phyloP scores from a whole-genome alignment of 2,329 filamentous ascomycete species.

The Lachnellula cervina region DNA sequence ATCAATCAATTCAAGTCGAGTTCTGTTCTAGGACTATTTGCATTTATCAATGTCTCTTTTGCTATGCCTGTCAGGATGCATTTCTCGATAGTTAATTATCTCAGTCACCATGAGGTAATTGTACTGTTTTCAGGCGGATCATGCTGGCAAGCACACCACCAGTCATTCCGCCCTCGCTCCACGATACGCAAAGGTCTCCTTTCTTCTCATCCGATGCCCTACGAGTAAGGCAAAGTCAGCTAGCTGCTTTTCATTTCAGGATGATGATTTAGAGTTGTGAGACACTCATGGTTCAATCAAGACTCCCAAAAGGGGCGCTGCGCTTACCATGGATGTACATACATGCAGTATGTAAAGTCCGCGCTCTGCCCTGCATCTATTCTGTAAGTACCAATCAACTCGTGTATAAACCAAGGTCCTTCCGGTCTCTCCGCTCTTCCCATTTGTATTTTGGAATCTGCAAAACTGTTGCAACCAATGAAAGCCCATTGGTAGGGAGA shows the following conservation, averaged over 20 bases:
- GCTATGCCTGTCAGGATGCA: too few species aligned
- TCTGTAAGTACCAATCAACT: not conserved
- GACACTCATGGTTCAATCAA: too few species aligned
- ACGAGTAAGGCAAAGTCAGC: too few species aligned
- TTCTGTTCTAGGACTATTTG: too few species aligned
- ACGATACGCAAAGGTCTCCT: slow-evolving; percentile 19
- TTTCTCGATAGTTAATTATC: too few species aligned
- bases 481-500: slow-evolving; percentile 13
- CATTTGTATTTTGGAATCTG: slow-evolving; percentile 15
- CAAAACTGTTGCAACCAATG: slow-evolving; percentile 14
- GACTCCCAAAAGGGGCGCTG: too few species aligned
- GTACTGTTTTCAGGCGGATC: slow-evolving; percentile 7
- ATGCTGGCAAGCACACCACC: slow-evolving; percentile 18
- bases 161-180: slow-evolving; percentile 17
- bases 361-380: not conserved
- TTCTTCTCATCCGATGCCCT: slow-evolving; percentile 13
- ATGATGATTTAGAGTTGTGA: too few species aligned
- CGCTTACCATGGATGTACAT: slow-evolving; percentile 16
- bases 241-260: too few species aligned
- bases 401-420: slow-evolving; percentile 13
- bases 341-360: slow-evolving; percentile 18
- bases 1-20: too few species aligned
- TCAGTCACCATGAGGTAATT: not conserved
- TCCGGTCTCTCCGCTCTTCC: slow-evolving; percentile 14
- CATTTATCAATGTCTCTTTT: too few species aligned